Conservation (phyloP, 2,329 filamentous ascomycete species). For the Verruconis gallopava region DNA sequence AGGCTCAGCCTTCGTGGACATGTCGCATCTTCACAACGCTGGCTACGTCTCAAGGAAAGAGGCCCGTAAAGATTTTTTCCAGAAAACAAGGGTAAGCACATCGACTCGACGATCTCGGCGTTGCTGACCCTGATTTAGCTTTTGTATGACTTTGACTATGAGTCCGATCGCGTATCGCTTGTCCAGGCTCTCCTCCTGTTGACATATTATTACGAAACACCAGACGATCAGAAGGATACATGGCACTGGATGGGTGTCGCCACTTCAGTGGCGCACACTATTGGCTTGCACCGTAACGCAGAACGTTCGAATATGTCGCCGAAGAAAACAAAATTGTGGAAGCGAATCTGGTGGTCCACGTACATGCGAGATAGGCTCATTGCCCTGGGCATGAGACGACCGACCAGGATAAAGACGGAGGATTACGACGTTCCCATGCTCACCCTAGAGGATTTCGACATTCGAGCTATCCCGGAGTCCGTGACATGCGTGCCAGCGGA, state of each 20-base stretch:
- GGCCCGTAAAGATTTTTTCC: conserved; percentile 78
- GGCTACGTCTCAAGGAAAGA: conserved; percentile 68
- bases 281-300: conserved; percentile 81
- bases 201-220: conserved; percentile 97
- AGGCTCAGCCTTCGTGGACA: conserved; percentile 76
- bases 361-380: conserved; percentile 92
- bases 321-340: conserved; percentile 72
- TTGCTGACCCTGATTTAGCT: conserved; percentile 36
- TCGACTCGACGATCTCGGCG: neutral
- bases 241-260: conserved; percentile 99
- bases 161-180: conserved; percentile 74
- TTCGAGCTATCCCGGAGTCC: conserved; percentile 51
- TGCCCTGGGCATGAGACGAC: conserved; percentile 83
- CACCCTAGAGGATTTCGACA: conserved; percentile 71
- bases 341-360: conserved; percentile 95
- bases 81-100: conserved; percentile 62
- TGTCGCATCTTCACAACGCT: conserved; percentile 59
- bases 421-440: conserved; percentile 93
- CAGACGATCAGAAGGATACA: conserved; percentile 92
- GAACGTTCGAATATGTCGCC: conserved; percentile 61
- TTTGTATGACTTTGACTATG: conserved; percentile 91
- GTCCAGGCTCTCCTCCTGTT: conserved; percentile 82
- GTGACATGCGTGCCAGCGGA: conserved; percentile 55
- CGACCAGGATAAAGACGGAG: conserved; percentile 82
- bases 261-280: conserved; percentile 83